Evolutionary conservation across 805 yeast species (phyloP).

Genomic region (Wickerhamiella spandovensis): DNA sequence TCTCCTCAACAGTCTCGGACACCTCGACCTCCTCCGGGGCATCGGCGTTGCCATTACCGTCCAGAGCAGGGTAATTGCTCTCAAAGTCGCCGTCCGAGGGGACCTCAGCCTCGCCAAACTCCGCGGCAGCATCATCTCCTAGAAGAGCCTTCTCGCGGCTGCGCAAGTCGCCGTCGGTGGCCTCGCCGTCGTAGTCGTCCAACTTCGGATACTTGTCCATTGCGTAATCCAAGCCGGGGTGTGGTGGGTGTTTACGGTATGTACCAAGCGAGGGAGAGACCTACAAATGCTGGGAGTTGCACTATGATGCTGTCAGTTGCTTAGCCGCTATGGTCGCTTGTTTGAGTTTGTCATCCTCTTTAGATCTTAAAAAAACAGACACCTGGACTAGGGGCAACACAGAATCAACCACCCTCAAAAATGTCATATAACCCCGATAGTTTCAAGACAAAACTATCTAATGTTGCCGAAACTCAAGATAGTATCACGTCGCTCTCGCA

Average conservation of each 20-base stretch:
- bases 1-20: conserved; percentile 3
- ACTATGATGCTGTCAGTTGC: too few species aligned
- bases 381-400: too few species aligned
- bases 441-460: conserved; percentile 19
- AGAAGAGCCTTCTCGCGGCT: conserved; percentile 30
- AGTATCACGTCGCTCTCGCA: conserved; percentile 63
- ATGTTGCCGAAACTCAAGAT: conserved; percentile 48
- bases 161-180: conserved; percentile 25
- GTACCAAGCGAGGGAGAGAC: too few species aligned
- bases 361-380: too few species aligned
- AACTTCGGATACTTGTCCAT: conserved; percentile 55
- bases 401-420: too few species aligned
- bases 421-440: conserved; percentile 18
- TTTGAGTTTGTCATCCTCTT: neutral
- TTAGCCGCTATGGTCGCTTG: too few species aligned
- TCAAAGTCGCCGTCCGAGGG: conserved; percentile 16
- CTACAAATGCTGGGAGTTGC: too few species aligned
- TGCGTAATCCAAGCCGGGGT: neutral
- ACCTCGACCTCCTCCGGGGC: conserved; percentile 5
- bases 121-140: conserved; percentile 30
- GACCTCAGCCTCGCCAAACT: conserved; percentile 19
- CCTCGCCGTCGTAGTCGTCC: conserved; percentile 25
- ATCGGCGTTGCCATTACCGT: neutral
- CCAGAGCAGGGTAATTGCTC: conserved; percentile 20
- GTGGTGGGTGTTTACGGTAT: too few species aligned